These are phyloP conservation scores for Kernera saxatilis DNA, from an alignment of 345 rosid genomes.

Conservation along the genomic window DNA sequence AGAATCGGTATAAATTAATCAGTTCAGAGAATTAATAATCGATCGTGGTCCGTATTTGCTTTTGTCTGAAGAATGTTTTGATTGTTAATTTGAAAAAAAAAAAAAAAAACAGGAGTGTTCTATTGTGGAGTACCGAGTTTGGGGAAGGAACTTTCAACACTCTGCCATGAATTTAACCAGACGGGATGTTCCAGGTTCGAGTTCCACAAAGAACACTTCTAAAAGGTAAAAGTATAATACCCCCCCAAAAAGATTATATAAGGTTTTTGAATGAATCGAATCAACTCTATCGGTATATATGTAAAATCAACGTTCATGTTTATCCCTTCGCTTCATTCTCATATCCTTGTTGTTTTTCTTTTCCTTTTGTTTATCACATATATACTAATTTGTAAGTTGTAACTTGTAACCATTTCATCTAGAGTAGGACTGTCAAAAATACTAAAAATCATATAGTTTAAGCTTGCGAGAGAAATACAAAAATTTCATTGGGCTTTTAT, in stretches of 20 bases:
- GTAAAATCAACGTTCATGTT: neutral
- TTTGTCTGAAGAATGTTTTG: neutral
- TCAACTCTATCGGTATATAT: neutral
- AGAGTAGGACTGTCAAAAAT: neutral
- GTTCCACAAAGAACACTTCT: slow-evolving; percentile 31
- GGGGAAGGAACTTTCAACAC: slow-evolving; percentile 24
- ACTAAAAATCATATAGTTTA: neutral
- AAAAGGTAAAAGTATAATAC: neutral
- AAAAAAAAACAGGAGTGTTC: slow-evolving; percentile 20
- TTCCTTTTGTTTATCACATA: neutral
- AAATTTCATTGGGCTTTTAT: no score
- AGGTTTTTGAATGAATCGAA: neutral
- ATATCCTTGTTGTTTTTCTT: neutral
- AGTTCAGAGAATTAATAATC: neutral
- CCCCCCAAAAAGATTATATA: neutral
- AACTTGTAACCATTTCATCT: neutral
- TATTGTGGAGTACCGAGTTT: slow-evolving; percentile 30
- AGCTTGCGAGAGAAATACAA: neutral
- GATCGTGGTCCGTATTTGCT: neutral
- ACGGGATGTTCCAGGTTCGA: slow-evolving; percentile 27
- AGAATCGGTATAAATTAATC: slow-evolving; percentile 15
- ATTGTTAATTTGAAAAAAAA: neutral
- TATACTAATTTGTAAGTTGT: no score
- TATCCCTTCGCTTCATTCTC: neutral
- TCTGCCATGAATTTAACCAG: slow-evolving; percentile 28